Conservation (phyloP, 2,329 filamentous ascomycete genomes). For the Ophiostoma himal-ulmi region DNA sequence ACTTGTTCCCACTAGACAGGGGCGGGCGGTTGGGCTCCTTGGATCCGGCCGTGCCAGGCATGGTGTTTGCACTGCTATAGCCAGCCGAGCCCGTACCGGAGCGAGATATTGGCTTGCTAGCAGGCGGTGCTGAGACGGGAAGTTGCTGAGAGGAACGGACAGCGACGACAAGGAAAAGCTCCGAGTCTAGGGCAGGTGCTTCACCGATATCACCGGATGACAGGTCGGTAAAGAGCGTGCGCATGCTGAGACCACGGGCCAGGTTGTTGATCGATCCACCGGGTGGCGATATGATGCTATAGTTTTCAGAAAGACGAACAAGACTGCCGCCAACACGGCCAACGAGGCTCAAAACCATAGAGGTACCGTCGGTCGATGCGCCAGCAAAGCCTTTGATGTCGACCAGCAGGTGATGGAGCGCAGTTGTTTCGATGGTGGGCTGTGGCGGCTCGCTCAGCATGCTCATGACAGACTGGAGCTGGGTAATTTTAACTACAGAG, state of each 20-base stretch:
- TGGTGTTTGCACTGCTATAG: slow-evolving; percentile 36
- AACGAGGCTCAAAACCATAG: slow-evolving; percentile 71
- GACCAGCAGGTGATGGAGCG: slow-evolving; percentile 74
- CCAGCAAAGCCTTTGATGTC: slow-evolving; percentile 79
- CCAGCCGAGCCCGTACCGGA: slow-evolving; percentile 43
- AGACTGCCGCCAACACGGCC: slow-evolving; percentile 59
- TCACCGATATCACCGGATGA: slow-evolving; percentile 68
- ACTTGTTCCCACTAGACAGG: slow-evolving; percentile 46
- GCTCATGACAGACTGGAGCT: slow-evolving; percentile 92
- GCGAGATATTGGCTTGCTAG: slow-evolving; percentile 45
- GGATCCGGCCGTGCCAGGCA: slow-evolving; percentile 27
- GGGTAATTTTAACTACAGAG: slow-evolving; percentile 85
- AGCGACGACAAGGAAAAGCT: slow-evolving; percentile 78
- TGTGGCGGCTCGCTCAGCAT: slow-evolving; percentile 77
- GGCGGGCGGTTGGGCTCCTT: slow-evolving; percentile 45
- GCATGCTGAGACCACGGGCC: slow-evolving; percentile 61
- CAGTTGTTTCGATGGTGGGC: slow-evolving; percentile 58
- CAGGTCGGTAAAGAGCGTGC: slow-evolving; percentile 82
- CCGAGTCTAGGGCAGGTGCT: slow-evolving; percentile 56
- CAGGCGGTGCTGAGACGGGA: slow-evolving; percentile 26
- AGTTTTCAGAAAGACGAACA: slow-evolving; percentile 73
- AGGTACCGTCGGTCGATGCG: slow-evolving; percentile 66
- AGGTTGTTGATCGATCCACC: slow-evolving; percentile 65
- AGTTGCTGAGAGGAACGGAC: slow-evolving; percentile 58
- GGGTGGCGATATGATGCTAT: slow-evolving; percentile 68